Base-by-base conservation (phyloP, 2,329 filamentous ascomycete genomes). In the Alternaria angustiovoidea region DNA sequence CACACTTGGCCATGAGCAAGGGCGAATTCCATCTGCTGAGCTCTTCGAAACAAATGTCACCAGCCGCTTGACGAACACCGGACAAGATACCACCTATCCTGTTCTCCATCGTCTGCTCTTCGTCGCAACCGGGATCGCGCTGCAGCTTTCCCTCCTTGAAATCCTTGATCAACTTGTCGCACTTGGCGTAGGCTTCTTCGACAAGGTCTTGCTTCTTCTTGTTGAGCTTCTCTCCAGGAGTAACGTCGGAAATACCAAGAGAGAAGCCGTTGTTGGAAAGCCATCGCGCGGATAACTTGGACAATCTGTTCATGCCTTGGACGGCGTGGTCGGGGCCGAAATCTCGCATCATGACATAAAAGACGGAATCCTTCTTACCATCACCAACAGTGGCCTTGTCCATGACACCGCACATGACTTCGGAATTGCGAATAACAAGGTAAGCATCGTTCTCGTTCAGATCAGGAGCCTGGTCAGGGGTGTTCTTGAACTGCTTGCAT, bases 301-400 rank as follows among this genome's bases (percentile, higher is more conserved):
- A 92, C 28, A 99, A 83, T 22, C 95, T 87, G 73, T 97, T 98
- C 95, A 99, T 99, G 54, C 92, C 93, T 57, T 88, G 87, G 0
- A 94, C 93, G 7, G 95, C 93, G 57, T 92, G 89, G 55, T 96
- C 91, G 1, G 94, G 92, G 0, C 95, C 95, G 71, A 91, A 99
- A 81, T 99, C 95, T 83, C 95, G 88, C 69, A 98, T 87, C 75
- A 99, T 94, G 57, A 98, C 91, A 74, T 97, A 99, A 75, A 98
- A 99, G 20, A 99, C 89, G 0, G 94, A 97, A 76, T 97, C 94
- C 76, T 99, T 99, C 83, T 98, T 98, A 70, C 95, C 95, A 6
- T 92, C 89, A 69, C 95, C 95, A n/a, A 99, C 92, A 0, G 94
- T 98, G 1, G 92, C 91, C 80, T 99, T 99, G 82, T 99, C 95